Conservation (phyloP, 305 asterid genomes). For the Rubia balearica region DNA sequence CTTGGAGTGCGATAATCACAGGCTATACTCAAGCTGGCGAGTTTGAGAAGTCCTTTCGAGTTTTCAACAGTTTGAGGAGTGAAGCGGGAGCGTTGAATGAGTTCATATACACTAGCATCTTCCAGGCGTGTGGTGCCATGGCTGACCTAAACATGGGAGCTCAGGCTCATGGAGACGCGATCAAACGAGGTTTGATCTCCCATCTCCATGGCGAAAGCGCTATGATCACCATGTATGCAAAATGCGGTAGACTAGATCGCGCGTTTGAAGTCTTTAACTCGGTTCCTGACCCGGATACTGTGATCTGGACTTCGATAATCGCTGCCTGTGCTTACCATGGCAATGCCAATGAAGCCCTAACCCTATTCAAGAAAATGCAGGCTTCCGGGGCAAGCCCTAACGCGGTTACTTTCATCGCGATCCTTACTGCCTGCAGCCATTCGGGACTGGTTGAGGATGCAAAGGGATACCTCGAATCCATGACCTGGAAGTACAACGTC, state of each 20-base stretch:
- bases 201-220: constrained; percentile 48
- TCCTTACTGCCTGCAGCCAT: constrained; percentile 57
- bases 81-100: constrained; percentile 32
- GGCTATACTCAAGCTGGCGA: constrained; percentile 45
- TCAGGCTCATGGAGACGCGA: constrained; percentile 49
- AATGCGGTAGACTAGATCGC: constrained; percentile 42
- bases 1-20: constrained; percentile 53
- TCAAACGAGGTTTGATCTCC: constrained; percentile 43
- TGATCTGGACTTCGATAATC: constrained; percentile 55
- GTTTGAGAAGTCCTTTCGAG: constrained; percentile 31
- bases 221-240: constrained; percentile 53
- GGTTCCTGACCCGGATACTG: constrained; percentile 38
- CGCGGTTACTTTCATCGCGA: constrained; percentile 41
- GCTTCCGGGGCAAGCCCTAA: constrained; percentile 32
- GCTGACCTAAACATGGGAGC: constrained; percentile 42
- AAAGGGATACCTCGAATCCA: constrained; percentile 29
- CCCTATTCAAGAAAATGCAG: constrained; percentile 36
- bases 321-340: constrained; percentile 52
- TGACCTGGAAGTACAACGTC: constrained; percentile 35
- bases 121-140: constrained; percentile 39
- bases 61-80: constrained; percentile 36
- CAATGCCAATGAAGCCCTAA: constrained; percentile 35
- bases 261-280: constrained; percentile 37
- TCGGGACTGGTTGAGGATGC: constrained; percentile 46
- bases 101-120: constrained; percentile 43